Conservation (phyloP, 192 early-diverging fungal species). For the Podila epigama region DNA sequence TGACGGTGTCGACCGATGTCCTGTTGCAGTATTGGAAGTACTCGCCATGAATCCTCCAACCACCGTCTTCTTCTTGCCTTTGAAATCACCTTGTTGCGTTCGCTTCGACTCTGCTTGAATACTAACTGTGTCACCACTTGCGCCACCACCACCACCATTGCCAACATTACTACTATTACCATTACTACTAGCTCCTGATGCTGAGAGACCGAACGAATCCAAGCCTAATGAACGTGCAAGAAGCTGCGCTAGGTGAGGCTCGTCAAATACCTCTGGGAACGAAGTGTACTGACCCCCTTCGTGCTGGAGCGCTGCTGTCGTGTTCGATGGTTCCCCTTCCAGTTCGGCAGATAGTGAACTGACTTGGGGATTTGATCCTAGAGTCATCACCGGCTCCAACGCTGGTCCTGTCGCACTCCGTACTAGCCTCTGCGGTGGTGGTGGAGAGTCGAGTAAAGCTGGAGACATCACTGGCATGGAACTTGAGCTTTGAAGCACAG, state of each 20-base stretch:
- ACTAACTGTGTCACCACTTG: too few species aligned
- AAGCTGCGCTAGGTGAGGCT: slow-evolving; percentile 9
- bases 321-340: background rate
- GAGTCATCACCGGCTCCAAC: slow-evolving; percentile 14
- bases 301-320: background rate
- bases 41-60: too few species aligned
- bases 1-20: slow-evolving; percentile 18
- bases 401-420: slow-evolving; percentile 11
- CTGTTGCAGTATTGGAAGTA: background rate
- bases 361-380: background rate
- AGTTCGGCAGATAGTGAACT: background rate
- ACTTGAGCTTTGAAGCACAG: too few species aligned
- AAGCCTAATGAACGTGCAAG: slow-evolving; percentile 28
- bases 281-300: slow-evolving; percentile 26
- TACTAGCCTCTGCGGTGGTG: slow-evolving; percentile 17
- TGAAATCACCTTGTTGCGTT: too few species aligned
- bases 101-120: too few species aligned
- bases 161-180: too few species aligned
- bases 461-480: background rate
- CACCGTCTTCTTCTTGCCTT: too few species aligned
- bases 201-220: slow-evolving; percentile 10
- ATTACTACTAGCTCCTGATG: background rate
- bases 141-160: too few species aligned
- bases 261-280: slow-evolving; percentile 31
- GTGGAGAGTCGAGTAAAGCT: background rate